Conservation (phyloP, 192 early-diverging fungal genomes). For the Coemansia sp. region DNA sequence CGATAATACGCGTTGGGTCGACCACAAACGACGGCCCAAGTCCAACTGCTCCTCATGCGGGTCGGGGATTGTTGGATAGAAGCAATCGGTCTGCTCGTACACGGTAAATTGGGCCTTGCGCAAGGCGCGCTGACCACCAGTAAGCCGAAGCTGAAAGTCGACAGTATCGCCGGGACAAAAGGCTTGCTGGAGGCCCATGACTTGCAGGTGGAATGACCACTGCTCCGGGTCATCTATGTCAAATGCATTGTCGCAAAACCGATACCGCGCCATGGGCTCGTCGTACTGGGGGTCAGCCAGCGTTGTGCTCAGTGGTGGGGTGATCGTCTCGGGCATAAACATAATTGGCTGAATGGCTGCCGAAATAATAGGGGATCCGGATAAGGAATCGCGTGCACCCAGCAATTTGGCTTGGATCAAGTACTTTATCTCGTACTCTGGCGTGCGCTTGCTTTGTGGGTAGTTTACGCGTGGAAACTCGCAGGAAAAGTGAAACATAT, state of each 20-base stretch:
- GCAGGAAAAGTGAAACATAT: conserved; percentile 54
- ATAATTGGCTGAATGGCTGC: conserved; percentile 25
- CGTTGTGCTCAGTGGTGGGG: conserved; percentile 5
- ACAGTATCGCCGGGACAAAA: conserved; percentile 39
- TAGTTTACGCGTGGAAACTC: conserved; percentile 51
- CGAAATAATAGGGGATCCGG: not conserved
- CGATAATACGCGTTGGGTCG: conserved; percentile 13
- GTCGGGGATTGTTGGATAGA: conserved; percentile 41
- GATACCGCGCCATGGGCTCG: conserved; percentile 9
- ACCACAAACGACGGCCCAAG: conserved; percentile 43
- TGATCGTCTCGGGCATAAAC: conserved; percentile 42
- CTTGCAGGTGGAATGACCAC: conserved; percentile 31
- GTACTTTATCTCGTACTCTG: conserved; percentile 44
- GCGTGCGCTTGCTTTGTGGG: conserved; percentile 29
- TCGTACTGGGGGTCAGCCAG: not conserved
- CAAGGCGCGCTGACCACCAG: conserved; percentile 18
- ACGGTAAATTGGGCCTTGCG: conserved; percentile 29
- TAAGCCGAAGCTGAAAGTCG: conserved; percentile 36
- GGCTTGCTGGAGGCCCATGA: conserved; percentile 33
- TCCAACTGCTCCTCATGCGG: conserved; percentile 50
- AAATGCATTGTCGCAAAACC: conserved; percentile 36
- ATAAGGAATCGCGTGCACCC: not conserved
- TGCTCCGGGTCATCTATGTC: conserved; percentile 10
- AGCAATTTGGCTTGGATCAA: conserved; percentile 34
- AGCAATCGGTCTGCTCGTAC: conserved; percentile 48